Evolutionary conservation across 306 rosid genomes (phyloP), one percentile per base, ranked within the genome.

Genomic region (Carpinus viminea): DNA sequence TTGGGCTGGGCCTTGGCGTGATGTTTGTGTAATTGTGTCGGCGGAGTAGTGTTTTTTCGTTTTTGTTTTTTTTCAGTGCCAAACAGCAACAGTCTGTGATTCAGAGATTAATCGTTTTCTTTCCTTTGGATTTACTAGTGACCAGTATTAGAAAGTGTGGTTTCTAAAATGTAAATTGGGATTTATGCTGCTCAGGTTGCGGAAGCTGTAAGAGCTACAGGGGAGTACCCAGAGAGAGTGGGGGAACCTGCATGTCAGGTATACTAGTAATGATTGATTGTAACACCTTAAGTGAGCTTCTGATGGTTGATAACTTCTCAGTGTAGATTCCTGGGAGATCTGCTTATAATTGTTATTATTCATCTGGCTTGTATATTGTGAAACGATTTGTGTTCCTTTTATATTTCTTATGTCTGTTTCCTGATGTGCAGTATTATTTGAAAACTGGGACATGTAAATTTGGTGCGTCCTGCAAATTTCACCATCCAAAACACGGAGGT

Each of bases 201-300:
- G 69, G 95, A 93, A 7, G 92, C 93, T 12, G 95, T 93, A n/a
- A 91, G 95, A 86, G 97, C 90, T 74, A 91, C 97, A 31, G 98
- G 95, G 85, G 98, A 93, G n/a, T 93, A 93, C 86, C 98, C 98
- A 12, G 97, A 93, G 79, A 84, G 98, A 64, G 84, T 71, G 20
- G 93, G 97, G 57, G 98, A 91, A 78, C 97, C 97, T 82, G 83
- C 88, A 4, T 93, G 98, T 88, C 93, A 92, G 94, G 97, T 92
- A 73, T 82, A 21, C 21, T 10, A 59, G 45, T 51, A 48, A 12
- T 76, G 68, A 53, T n/a, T 21, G 51, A 3, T 31, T 36, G 10
- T 48, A 20, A 24, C 31, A 34, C 16, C 7, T 6, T 5, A 52
- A 45, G 26, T 73, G n/a, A 28, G 61, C 21, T 26, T 66, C 31